These are phyloP conservation scores for Pisolithus albus DNA, from an alignment of 768 basidiomycete species.

Conservation along the genomic window DNA sequence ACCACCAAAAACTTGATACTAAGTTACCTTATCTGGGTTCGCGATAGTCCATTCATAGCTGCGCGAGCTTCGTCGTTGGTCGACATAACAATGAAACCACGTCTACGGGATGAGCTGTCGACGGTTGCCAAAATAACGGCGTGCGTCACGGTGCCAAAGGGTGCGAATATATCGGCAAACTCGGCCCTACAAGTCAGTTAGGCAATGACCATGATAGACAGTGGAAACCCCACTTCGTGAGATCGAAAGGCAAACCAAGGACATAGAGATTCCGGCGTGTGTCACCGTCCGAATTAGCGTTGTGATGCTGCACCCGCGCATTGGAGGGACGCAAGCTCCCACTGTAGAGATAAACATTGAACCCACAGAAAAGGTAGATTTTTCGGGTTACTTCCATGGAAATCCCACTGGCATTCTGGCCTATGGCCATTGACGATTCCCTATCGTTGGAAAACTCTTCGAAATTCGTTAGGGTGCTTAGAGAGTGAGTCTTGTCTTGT, in stretches of 20 bases:
- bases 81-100: constrained; percentile 81
- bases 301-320: neutral
- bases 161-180: constrained; percentile 54
- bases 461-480: neutral
- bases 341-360: constrained; percentile 22
- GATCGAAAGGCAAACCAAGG: constrained; percentile 74
- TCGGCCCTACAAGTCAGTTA: constrained; percentile 34
- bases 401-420: neutral
- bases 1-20: neutral
- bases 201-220: neutral
- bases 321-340: constrained; percentile 26
- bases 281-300: constrained; percentile 30
- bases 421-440: neutral
- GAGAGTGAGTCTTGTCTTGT: neutral
- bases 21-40: constrained; percentile 61
- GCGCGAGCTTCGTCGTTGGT: constrained; percentile 60
- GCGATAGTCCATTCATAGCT: constrained; percentile 61
- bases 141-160: constrained; percentile 62
- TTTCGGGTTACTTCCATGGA: constrained; percentile 36
- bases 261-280: constrained; percentile 75
- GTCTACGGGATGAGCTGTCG: constrained; percentile 75
- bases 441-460: neutral
- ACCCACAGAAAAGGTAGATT: constrained; percentile 19
- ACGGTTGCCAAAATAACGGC: constrained; percentile 79
- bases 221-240: constrained; percentile 53